Evolutionary conservation across 2,329 filamentous ascomycete species (phyloP).

Genomic region (Aspergillus phoenicis): DNA sequence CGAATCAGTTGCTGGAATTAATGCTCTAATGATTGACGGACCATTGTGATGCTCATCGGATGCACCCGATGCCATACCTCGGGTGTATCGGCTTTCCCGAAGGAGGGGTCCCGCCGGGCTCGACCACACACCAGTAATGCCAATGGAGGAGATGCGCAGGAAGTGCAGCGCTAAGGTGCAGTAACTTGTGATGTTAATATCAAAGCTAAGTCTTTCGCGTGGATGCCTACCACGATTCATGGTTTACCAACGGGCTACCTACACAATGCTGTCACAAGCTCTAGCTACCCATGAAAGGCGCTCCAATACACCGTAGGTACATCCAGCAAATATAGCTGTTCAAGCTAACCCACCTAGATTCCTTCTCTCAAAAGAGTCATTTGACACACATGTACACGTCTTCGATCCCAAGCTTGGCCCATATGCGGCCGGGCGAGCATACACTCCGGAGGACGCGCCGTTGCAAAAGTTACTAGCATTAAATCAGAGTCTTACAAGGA

Average conservation of each 20-base stretch:
- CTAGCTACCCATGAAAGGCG: background rate
- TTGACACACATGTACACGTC: slow-evolving; percentile 8
- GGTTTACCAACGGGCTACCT: background rate
- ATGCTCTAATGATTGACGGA: too few relatives aligned
- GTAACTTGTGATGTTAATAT: too few relatives aligned
- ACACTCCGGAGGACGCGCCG: slow-evolving; percentile 2
- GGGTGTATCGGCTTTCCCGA: too few relatives aligned
- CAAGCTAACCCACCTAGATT: background rate
- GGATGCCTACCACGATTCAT: background rate
- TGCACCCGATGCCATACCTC: too few relatives aligned
- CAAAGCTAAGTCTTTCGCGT: too few relatives aligned
- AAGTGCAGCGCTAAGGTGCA: too few relatives aligned
- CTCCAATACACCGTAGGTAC: background rate
- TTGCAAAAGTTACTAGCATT: background rate
- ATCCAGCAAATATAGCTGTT: background rate
- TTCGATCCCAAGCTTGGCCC: slow-evolving; percentile 6
- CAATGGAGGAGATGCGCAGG: too few relatives aligned
- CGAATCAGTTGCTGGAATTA: too few relatives aligned
- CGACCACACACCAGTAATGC: too few relatives aligned
- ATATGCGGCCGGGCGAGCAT: background rate
- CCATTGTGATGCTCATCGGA: too few relatives aligned
- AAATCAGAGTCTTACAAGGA: background rate
- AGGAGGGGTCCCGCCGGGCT: too few relatives aligned
- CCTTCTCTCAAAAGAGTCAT: background rate
- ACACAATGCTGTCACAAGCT: background rate